Evolutionary conservation across 805 yeast species (phyloP).

Genomic region (Metschnikowia shivogae): DNA sequence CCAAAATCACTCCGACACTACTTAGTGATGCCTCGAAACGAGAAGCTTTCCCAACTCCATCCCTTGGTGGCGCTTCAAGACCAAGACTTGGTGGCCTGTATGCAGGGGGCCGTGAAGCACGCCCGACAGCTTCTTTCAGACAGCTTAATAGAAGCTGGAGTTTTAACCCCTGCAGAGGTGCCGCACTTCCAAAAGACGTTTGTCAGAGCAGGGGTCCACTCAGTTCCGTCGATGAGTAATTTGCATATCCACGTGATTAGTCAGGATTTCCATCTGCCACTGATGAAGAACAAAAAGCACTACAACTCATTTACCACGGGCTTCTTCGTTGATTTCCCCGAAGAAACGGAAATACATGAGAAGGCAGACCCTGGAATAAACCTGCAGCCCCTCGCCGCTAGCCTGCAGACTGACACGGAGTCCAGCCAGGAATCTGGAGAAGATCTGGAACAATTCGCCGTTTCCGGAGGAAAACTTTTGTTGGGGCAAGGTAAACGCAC

Average conservation of each 20-base stretch:
- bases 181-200: constrained; percentile 21
- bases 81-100: constrained; percentile 23
- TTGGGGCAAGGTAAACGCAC: neutral
- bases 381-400: neutral
- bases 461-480: neutral
- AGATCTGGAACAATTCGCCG: neutral
- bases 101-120: constrained; percentile 32
- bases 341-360: constrained; percentile 7
- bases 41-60: constrained; percentile 36
- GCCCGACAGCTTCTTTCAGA: constrained; percentile 31
- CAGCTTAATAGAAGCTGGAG: constrained; percentile 22
- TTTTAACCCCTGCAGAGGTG: constrained; percentile 9
- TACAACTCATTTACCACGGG: constrained; percentile 65
- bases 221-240: constrained; percentile 65
- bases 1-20: constrained; percentile 64
- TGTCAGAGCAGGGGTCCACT: constrained; percentile 61
- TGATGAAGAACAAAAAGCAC: constrained; percentile 59
- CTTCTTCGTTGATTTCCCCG: constrained; percentile 56
- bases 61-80: constrained; percentile 49
- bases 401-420: constrained; percentile 1
- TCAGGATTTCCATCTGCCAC: constrained; percentile 51
- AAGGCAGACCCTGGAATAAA: constrained; percentile 18
- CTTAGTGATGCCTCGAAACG: constrained; percentile 54
- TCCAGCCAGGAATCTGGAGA: constrained; percentile 1
- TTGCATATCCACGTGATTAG: constrained; percentile 73